Base-by-base conservation (phyloP, 2,329 filamentous ascomycete species). In the Apiospora aurea region DNA sequence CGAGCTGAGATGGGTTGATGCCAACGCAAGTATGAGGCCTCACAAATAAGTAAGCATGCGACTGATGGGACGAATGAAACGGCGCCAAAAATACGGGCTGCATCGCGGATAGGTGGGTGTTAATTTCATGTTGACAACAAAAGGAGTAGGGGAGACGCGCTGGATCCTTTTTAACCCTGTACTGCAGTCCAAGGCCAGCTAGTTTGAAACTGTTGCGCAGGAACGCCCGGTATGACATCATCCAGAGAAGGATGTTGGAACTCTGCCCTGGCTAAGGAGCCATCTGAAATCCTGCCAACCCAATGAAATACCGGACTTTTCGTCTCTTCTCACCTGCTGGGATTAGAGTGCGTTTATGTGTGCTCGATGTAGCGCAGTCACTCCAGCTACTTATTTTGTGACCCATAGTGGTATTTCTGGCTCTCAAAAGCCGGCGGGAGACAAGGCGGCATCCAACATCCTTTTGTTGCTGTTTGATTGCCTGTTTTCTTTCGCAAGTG, bases 131-230 rank as follows among this genome's bases (percentile, higher is more conserved):
- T 29, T 61, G 29, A 34, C 13, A 38, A 61, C 53, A 61, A 61
- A 29, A 10, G 53, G 21, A 29, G 13, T 38, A 38, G 53, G 53
- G 53, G 53, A 61, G 53, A 61, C 29, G 29, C 57, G 57, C 38
- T 64, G 57, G 57, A 64, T 64, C 57, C 29, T 8, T n/a, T 38
- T 38, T 38, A 41, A 38, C 57, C 57, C 57, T 41, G 34, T 41
- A 64, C 34, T 29, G 34, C 46, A 41, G n/a, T n/a, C 57, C 57
- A 41, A 41, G 57, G 38, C 41, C 57, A 64, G 57, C 57, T 64
- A 64, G 57, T 64, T 64, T 64, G 57, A 64, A 41, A 64, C 57
- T 41, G 57, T 64, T 64, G 57, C 57, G 41, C 57, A 64, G 57
- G 34, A 64, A 64, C 57, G 34, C 57, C 34, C 57, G 34, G 57